Evolutionary conservation across 2,329 filamentous ascomycete species (phyloP), one percentile per base, ranked within the genome.

Genomic region (Dactylonectria estremocensis): DNA sequence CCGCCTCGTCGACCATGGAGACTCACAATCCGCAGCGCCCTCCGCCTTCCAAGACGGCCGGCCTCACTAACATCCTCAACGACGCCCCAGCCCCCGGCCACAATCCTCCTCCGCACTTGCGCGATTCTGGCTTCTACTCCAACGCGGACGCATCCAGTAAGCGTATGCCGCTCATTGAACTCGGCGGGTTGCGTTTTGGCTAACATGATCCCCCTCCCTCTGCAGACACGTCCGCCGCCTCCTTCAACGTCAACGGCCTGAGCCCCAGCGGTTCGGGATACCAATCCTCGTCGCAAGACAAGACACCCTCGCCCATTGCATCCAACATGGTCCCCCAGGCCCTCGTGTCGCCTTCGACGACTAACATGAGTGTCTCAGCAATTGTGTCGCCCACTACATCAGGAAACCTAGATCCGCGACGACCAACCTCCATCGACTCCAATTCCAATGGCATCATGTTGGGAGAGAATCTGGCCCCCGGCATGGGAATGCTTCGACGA

Each of bases 321-420:
- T 73, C 84, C 45, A 86, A 86, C 73, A 79, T 86, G 66, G 76
- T 86, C 18, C 85, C 86, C 1, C 88, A 88, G 50, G 80, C 87
- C 10, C 78, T 90, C 18, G 81, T 87, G 40, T 91, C 89, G 8
- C 88, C 89, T 6, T 78, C 84, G 0, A 84, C 85, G 14, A 86
- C 86, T 72, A 87, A 88, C 75, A 92, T 92, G 90, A 91, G 89
- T 66, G 88, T 91, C 46, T 88, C 89, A 20, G 89, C 89, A 18
- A 91, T 91, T 81, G 88, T 91, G 11, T 91, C 90, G 18, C 89
- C 89, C 6, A 88, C 88, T 1, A 84, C 85, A 1, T 82, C 87
- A 5, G 81, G 80, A 5, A 81, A 78, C 70, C 75, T 69, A 20
- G 74, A 81, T 16, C 81, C 83, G 24, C 85, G 86, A 55, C 84